Conservation (phyloP, 2,329 filamentous ascomycete genomes). For the Didymella glomerata region DNA sequence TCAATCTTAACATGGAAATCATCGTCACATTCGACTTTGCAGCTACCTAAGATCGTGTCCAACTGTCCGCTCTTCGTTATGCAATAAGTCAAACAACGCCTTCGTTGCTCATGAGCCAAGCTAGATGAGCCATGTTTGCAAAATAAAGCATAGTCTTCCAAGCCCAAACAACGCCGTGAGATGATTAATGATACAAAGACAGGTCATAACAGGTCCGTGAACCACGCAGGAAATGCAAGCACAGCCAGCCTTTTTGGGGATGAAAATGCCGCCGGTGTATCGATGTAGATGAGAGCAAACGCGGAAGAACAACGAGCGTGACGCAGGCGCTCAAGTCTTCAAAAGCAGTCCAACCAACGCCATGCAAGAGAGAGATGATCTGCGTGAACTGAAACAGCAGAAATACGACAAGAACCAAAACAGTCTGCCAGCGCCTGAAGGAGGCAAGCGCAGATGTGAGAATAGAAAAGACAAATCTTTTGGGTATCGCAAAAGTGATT, state of each 20-base stretch:
- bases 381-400: constrained; percentile 19
- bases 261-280: constrained; percentile 37
- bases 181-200: constrained; percentile 24
- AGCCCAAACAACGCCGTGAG: constrained; percentile 20
- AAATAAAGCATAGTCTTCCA: constrained; percentile 20
- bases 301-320: constrained; percentile 44
- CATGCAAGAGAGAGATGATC: constrained; percentile 38
- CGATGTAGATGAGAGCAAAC: constrained; percentile 15
- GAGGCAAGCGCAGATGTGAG: constrained; percentile 13
- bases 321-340: constrained; percentile 34
- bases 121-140: constrained; percentile 18
- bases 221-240: constrained; percentile 31
- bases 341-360: constrained; percentile 41
- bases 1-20: constrained; percentile 11
- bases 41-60: constrained; percentile 21
- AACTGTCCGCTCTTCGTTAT: constrained; percentile 38
- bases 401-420: constrained; percentile 18
- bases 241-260: constrained; percentile 39
- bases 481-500: constrained; percentile 50
- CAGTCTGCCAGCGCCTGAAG: constrained; percentile 10
- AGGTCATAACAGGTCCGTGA: constrained; percentile 20
- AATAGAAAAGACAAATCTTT: constrained; percentile 36
- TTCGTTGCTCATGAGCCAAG: constrained; percentile 22
- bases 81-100: constrained; percentile 42
- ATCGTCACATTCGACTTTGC: constrained; percentile 22